Base-by-base conservation (phyloP, 768 basidiomycete genomes). In the Kwoniella mangroviensis region DNA sequence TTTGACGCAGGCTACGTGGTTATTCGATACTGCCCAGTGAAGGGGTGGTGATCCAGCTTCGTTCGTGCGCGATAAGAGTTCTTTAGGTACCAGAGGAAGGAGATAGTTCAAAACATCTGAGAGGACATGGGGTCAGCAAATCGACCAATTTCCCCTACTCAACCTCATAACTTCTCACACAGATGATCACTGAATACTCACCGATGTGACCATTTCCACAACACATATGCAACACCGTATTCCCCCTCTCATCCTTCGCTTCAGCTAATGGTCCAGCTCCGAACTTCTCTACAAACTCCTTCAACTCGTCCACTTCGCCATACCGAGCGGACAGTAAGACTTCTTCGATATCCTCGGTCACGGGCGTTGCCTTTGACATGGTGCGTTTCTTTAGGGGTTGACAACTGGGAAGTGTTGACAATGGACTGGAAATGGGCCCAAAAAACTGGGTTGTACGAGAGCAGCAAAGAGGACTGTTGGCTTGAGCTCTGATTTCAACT, bases 11-110 rank as follows among this genome's bases (percentile, higher is more conserved):
- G 67, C 79, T 3, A 96, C 87, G 74, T 95, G 94, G 2, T 87
- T 85, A 81, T 97, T 98, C 51, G 94, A 82, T 2, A 91, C 88
- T 0, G 94, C 94, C 94, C 94, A 97, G 78, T 98, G 95, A 6
- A 97, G 84, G 7, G 95, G 87, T 2, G 92, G 95, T 26, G 94
- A 95, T 62, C 89, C 86, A 0, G 91, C 86, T 34, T 81, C 81
- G 79, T 97, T 98, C 69, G 87, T 87, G 0, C 85, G 84, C 2
- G 88, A 84, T 22, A 94, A 78, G 7, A 92, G 82, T 2, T 86
- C 81, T 12, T 90, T 80, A 2, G 86, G 82, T 19, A 88, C 75
- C 64, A 88, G 80, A 2, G 92, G 87, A 3, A 96, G 86, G 15
- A 98, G 86, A 76, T 88, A 89, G 57, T 89, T 86, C 55, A 97